Conservation (phyloP, 805 yeast genomes). For the Wickerhamomyces pijperi region DNA sequence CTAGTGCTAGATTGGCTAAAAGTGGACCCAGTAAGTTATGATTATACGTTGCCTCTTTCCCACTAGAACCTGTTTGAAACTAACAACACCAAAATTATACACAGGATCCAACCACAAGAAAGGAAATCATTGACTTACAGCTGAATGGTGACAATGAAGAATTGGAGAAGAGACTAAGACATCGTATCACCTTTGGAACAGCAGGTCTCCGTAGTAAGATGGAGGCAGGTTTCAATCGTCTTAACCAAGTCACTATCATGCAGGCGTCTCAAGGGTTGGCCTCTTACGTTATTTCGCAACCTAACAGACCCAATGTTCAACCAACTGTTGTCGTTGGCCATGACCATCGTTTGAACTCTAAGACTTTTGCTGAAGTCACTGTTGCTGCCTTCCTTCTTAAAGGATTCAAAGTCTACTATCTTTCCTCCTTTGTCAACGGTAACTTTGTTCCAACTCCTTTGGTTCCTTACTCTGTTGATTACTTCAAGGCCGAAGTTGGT, state of each 20-base stretch:
- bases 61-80: not conserved
- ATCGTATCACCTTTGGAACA: conserved; percentile 79
- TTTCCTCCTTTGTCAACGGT: conserved; percentile 20
- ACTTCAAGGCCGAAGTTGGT: conserved; percentile 58
- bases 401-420: conserved; percentile 61
- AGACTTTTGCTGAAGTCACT: conserved; percentile 66
- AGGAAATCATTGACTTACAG: conserved; percentile 41
- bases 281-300: conserved; percentile 27
- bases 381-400: conserved; percentile 58
- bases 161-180: conserved; percentile 39
- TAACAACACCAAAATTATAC: not conserved
- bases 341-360: conserved; percentile 82
- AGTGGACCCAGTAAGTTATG: conserved; percentile 6
- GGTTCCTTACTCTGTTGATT: conserved; percentile 79
- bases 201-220: conserved; percentile 83
- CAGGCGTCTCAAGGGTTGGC: conserved; percentile 87
- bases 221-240: conserved; percentile 84
- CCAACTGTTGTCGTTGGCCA: conserved; percentile 67
- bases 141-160: conserved; percentile 25
- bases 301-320: conserved; percentile 13
- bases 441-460: conserved; percentile 69
- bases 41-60: not conserved
- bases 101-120: conserved; percentile 32
- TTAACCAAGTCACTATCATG: conserved; percentile 80
- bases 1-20: conserved; percentile 6